These are phyloP conservation scores for Fusarium heterosporum DNA, from an alignment of 2,329 filamentous ascomycete species.

Conservation along the genomic window DNA sequence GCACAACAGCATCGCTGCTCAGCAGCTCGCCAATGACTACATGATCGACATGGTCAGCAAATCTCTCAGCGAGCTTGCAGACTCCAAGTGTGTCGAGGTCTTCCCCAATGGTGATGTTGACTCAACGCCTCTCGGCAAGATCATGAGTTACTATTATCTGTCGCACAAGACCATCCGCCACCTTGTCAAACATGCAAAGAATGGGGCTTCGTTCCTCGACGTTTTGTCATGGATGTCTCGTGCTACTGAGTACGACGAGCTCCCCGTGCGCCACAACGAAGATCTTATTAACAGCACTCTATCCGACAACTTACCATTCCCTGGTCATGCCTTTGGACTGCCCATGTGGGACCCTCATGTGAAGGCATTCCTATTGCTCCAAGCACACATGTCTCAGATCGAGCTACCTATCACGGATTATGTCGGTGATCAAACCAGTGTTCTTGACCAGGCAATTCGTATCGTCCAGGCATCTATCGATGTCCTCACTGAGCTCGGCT, in stretches of 20 bases:
- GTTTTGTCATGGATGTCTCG: slow-evolving; percentile 92
- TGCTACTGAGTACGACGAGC: slow-evolving; percentile 95
- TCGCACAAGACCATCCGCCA: slow-evolving; percentile 94
- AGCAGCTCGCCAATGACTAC: slow-evolving; percentile 90
- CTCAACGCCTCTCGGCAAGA: slow-evolving; percentile 91
- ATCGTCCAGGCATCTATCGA: slow-evolving; percentile 97
- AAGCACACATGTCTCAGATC: slow-evolving; percentile 94
- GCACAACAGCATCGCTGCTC: slow-evolving; percentile 87
- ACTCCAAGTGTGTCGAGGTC: slow-evolving; percentile 85
- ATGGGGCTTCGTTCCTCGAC: slow-evolving; percentile 81
- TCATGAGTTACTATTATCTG: slow-evolving; percentile 99
- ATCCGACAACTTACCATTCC: slow-evolving; percentile 79
- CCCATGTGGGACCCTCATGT: slow-evolving; percentile 99
- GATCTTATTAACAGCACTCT: slow-evolving; percentile 96
- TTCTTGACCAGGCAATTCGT: slow-evolving; percentile 95
- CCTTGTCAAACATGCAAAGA: slow-evolving; percentile 80
- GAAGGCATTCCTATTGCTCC: slow-evolving; percentile 92
- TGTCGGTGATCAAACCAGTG: slow-evolving; percentile 89
- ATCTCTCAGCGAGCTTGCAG: slow-evolving; percentile 82
- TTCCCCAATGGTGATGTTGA: slow-evolving; percentile 91
- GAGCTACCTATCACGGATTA: slow-evolving; percentile 96
- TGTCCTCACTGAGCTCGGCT: slow-evolving; percentile 89
- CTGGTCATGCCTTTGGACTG: slow-evolving; percentile 71
- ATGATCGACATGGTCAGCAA: slow-evolving; percentile 94
- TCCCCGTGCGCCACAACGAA: slow-evolving; percentile 97